A percentile compares a stretch with the other conserved stretches of the same genome.
These are phyloP conservation scores for Schizonepeta tenuifolia DNA, from an alignment of 257 asterid genomes.

Conservation along the genomic window DNA sequence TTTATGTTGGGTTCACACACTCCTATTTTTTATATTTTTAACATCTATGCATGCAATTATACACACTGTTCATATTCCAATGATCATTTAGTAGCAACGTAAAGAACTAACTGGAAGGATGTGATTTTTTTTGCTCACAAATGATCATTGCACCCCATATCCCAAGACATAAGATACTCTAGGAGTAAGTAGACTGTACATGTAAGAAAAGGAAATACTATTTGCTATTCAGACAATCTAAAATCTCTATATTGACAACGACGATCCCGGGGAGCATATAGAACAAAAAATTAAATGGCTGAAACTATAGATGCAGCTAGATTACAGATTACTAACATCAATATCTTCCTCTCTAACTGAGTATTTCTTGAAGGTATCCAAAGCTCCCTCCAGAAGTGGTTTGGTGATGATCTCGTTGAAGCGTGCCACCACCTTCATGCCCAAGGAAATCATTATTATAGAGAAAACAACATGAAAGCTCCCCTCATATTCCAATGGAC, in stretches of 20 bases:
- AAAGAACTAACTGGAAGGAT: slow-evolving; percentile 2
- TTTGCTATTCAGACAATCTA: slow-evolving; percentile 4
- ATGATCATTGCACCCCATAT: not conserved
- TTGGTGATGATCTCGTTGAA: slow-evolving; percentile 92
- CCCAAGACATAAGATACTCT: not conserved
- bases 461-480: not conserved
- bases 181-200: slow-evolving; percentile 6
- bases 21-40: not conserved
- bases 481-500: not conserved
- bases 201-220: not conserved
- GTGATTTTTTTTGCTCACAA: not conserved
- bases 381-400: slow-evolving; percentile 88
- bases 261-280: slow-evolving; percentile 13
- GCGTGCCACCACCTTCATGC: slow-evolving; percentile 86
- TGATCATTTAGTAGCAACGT: not conserved
- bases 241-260: not conserved
- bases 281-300: slow-evolving; percentile 1
- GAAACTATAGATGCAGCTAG: not conserved
- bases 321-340: slow-evolving; percentile 67
- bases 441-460: slow-evolving; percentile 21
- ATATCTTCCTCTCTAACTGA: slow-evolving; percentile 82
- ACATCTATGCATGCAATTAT: not conserved
- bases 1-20: not conserved
- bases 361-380: slow-evolving; percentile 84
- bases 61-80: not conserved